Evolutionary conservation across 108 stramenopile species (phyloP).

Genomic region (Licmophora abbreviata): DNA sequence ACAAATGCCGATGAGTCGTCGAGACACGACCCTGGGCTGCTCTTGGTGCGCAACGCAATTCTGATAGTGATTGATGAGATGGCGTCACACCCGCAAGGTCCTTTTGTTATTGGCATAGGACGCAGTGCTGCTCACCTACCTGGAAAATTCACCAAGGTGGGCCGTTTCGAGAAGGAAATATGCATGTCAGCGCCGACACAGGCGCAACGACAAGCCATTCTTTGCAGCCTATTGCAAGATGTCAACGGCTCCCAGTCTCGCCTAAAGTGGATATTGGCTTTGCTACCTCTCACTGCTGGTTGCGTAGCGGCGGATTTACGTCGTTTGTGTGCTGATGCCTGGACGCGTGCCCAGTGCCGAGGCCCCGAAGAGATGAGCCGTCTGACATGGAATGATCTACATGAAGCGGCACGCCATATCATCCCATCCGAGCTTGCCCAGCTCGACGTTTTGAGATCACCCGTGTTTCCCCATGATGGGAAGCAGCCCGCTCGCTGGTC

Average conservation of each 20-base stretch:
- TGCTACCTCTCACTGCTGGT: slow-evolving; percentile 57
- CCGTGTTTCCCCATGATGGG: slow-evolving; percentile 4
- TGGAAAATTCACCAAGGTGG: slow-evolving; percentile 39
- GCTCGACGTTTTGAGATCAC: slow-evolving; percentile 58
- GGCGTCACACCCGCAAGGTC: neutral
- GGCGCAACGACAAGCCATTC: slow-evolving; percentile 44
- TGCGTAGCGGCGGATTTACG: slow-evolving; percentile 72
- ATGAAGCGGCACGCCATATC: slow-evolving; percentile 40
- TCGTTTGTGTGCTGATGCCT: slow-evolving; percentile 56
- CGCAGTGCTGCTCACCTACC: slow-evolving; percentile 36
- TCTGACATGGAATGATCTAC: slow-evolving; percentile 49
- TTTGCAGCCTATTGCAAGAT: slow-evolving; percentile 27
- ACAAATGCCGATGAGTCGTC: slow-evolving; percentile 20
- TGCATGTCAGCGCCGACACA: slow-evolving; percentile 66
- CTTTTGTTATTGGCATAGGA: slow-evolving; percentile 45
- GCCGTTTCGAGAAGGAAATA: slow-evolving; percentile 63
- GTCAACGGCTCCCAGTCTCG: neutral
- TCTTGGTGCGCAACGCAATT: slow-evolving; percentile 39
- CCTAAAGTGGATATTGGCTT: slow-evolving; percentile 32
- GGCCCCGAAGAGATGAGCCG: slow-evolving; percentile 4
- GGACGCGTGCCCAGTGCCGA: slow-evolving; percentile 28
- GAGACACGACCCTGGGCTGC: slow-evolving; percentile 32
- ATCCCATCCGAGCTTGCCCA: slow-evolving; percentile 71
- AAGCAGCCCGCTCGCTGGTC: neutral
- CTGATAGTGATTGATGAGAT: slow-evolving; percentile 38